Base-by-base conservation (phyloP, 306 rosid species). In the Dryas drummondii region DNA sequence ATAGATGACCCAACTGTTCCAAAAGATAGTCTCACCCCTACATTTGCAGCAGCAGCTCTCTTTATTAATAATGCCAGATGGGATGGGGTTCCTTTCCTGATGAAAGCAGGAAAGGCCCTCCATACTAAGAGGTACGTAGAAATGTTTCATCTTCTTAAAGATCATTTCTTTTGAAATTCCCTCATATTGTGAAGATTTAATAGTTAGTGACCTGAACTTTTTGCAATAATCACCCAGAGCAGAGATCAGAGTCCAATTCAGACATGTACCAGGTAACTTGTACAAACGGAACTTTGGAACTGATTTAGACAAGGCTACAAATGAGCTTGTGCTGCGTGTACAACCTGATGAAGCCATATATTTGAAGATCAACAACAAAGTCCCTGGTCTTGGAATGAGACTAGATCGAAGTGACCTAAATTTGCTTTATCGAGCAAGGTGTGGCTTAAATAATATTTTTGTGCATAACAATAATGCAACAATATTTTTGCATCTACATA, bases 81-180 rank as follows among this genome's bases (percentile, higher is more conserved):
- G 98, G 98, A 94, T 78, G 97, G 97, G 16, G 97, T 94, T 83
- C 98, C 98, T 62, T 91, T 94, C 82, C 88, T 94, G 65, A 91
- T 94, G 98, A 94, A 90, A 85, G 97, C 98, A 48, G 97, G 98
- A 77, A 94, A 94, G 87, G 98, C 98, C 72, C 96, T 94, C 62
- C 89, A 94, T 80, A 91, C 97, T 16, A 94, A 82, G 81, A 84
- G 89, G 98, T 90, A 82, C 26, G 71, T 15, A 55, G 26, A 65
- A 44, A 45, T 32, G 10, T 80, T 55, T 75, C n/a, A 48, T 68
- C 63, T 60, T 47, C 37, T 37, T 71, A 32, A 49, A 55, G 17
- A 47, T 32, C 54, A 9, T 4, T 48, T 11, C 49, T 74, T 73
- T 68, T 55, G 48, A 17, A 54, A 78, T 74, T 3, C 58, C 60